Evolutionary conservation across 169 alveolate genomes (phyloP).

Genomic region (Neospora caninum): DNA sequence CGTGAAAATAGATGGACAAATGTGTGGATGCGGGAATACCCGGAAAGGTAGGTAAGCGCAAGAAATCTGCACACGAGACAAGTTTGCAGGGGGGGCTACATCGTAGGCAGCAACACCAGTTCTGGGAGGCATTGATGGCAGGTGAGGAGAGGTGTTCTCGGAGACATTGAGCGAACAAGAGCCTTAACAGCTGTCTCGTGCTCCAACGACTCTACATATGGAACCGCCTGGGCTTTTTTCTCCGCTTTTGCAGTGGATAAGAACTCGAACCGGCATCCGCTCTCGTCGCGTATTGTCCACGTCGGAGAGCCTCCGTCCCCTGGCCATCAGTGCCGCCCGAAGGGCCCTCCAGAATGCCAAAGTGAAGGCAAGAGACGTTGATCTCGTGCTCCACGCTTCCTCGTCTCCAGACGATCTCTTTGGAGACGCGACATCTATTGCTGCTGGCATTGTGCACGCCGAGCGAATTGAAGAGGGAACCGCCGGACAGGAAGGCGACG

Average conservation of each 20-base stretch:
- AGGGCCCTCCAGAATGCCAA: constrained; percentile 63
- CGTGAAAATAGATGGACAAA: neutral
- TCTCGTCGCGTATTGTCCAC: constrained; percentile 70
- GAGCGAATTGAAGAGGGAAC: neutral
- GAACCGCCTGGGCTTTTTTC: neutral
- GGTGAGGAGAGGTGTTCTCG: no score
- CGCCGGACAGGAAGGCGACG: constrained; percentile 44
- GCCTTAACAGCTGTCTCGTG: no score
- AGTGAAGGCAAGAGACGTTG: constrained; percentile 67
- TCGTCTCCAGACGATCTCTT: constrained; percentile 78
- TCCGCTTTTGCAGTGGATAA: constrained; percentile 69
- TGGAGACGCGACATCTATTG: constrained; percentile 76
- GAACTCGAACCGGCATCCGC: constrained; percentile 75
- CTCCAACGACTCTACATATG: no score
- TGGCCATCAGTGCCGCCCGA: constrained; percentile 67
- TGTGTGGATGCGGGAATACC: no score
- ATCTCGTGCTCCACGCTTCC: constrained; percentile 76
- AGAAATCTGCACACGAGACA: no score
- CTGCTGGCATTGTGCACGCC: constrained; percentile 50
- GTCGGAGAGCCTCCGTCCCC: constrained; percentile 67
- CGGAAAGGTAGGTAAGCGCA: no score
- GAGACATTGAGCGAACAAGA: no score
- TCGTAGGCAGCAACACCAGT: no score
- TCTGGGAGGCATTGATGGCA: no score
- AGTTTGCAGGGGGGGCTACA: no score